Percentiles rank a stretch among this genome's conserved stretches.
phyloP scores from a whole-genome alignment of 192 early-diverging fungal genomes.

The Mortierella claussenii region DNA sequence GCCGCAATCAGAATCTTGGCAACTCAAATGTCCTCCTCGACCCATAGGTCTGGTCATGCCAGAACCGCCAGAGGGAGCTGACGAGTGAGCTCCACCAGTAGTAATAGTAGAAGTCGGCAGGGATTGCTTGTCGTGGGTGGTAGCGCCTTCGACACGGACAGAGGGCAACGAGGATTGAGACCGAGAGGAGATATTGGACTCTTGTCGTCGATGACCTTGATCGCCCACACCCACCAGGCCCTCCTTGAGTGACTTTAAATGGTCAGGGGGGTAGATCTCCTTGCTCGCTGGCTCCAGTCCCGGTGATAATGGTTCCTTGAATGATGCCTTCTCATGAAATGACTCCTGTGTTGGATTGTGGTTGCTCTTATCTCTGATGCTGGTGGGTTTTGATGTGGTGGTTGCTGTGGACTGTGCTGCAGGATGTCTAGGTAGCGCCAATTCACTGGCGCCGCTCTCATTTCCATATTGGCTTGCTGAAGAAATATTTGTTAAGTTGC shows the following conservation, averaged over 20 bases:
- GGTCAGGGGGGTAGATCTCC: conserved; percentile 7
- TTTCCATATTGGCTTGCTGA: no score
- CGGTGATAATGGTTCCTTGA: conserved; percentile 20
- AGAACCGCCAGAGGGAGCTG: not conserved
- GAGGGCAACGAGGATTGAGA: conserved; percentile 11
- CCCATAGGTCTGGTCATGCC: not conserved
- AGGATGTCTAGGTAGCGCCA: no score
- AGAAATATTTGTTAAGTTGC: not conserved
- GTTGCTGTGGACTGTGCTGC: not conserved
- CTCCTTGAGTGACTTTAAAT: not conserved
- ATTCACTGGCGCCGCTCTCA: no score
- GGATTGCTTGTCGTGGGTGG: not conserved
- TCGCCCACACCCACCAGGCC: no score
- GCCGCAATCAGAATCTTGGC: conserved; percentile 8
- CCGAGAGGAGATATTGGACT: not conserved
- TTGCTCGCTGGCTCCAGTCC: not conserved
- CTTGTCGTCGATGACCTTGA: not conserved
- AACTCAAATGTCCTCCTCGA: not conserved
- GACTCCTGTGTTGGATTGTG: conserved; percentile 16
- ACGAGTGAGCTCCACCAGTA: not conserved
- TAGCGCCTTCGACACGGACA: conserved; percentile 1
- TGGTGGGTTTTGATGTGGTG: not conserved
- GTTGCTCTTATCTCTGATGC: conserved; percentile 4
- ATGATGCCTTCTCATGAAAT: conserved; percentile 26
- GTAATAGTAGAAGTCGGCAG: not conserved